Evolutionary conservation across 192 early-diverging fungal species (phyloP), one percentile per base, ranked within the genome.

Genomic region (Podila verticillata): DNA sequence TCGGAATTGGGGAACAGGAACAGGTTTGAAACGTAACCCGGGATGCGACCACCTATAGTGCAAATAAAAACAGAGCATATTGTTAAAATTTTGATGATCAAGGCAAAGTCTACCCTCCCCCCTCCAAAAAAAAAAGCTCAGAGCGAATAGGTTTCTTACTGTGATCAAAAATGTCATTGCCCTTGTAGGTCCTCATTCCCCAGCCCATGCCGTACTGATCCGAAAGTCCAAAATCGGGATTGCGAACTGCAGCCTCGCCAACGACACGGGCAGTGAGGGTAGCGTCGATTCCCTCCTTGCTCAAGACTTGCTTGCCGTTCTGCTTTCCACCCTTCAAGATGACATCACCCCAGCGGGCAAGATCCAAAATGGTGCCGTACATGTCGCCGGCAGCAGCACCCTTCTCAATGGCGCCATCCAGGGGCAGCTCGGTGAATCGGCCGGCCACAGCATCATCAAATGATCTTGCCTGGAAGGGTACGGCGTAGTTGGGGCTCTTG

Each of bases 341-440:
- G 8, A 7, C 7, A 7, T 56, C 20, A 0, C 72, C 72, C 65
- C 66, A 74, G 0, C 22, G 26, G 24, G 63, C 35, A 19, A 74
- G 49, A 63, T 74, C 73, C 3, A 63, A 22, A 3, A 63, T 65
- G 47, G 68, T 74, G 0, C 65, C 67, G 34, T 74, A 74, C 7
- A 74, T 57, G 61, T 68, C 64, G 5, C 73, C 73, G 1, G 73
- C 65, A 34, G 66, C 34, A 6, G 66, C 49, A 8, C 10, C 22
- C 12, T 28, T 1, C 10, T 8, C 28, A 22, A 31, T 3, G 28
- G 20, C 34, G 58, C 8, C 24, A 10, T 68, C 44, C 49, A 75
- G 12, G 24, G 48, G 39, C 0, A 36, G 0, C 17, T 48, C 4
- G 10, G 35, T 9, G 26, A 68, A 68, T 10, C 29, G n/a, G 2